Base-by-base conservation (phyloP, 2,329 filamentous ascomycete species). In the Nothophoma quercina region DNA sequence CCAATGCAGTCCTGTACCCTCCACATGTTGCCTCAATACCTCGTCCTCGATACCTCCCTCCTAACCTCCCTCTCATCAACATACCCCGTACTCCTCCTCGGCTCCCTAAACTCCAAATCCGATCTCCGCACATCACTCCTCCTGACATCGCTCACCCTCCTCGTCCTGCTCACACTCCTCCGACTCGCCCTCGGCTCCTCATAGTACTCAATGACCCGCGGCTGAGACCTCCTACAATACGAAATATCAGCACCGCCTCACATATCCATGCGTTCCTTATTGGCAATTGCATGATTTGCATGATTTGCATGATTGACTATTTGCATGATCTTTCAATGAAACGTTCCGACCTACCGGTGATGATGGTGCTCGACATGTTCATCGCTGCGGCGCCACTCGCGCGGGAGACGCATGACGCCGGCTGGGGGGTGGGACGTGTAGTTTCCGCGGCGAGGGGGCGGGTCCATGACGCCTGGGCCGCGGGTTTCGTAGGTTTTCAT, bases 391-490 rank as follows among this genome's bases (percentile, higher is more conserved):
- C 65, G 64, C 60, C 69, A 72, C 38, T 66, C 67, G 22, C 68
- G 65, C 25, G 71, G 70, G 5, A 74, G 50, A 7, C 69, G 67
- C 51, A 71, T 69, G 2, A 67, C 63, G 53, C 69, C 69, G 1
- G 68, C 69, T 7, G 67, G 69, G 1, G 67, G 62, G 39, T 74
- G 70, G 3, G 71, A 66, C 1, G 68, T 70, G 55, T 59, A 71
- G 51, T 66, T 67, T 28, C 68, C 70, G 16, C 58, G 56, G 39
- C 71, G 62, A 1, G 64, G 68, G 1, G 70, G 70, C 0, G 70
- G 70, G 35, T 72, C 69, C 35, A 66, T 34, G 36, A 74, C 67
- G 46, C 56, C 56, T 40, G 58, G 60, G 16, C 59, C 58, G 50
- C 58, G 59, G 9, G 68, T 68, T 38, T 65, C 64, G 50, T 65